These are phyloP conservation scores for Triticum monococcum DNA, from an alignment of 176 grass and related monocot genomes.

Conservation along the genomic window DNA sequence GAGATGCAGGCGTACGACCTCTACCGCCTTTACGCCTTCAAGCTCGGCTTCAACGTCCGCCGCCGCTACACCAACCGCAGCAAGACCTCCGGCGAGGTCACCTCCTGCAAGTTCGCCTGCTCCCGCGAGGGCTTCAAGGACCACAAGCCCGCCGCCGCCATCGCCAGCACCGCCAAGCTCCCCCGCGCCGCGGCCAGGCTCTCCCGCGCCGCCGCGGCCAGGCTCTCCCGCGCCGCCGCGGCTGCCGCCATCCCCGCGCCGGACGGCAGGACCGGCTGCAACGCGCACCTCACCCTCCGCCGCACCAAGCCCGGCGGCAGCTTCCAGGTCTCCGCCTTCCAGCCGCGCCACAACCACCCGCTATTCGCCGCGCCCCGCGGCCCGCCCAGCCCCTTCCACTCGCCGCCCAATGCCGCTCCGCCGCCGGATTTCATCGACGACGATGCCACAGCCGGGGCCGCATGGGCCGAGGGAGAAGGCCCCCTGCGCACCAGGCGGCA, in stretches of 20 bases:
- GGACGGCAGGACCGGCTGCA: constrained; percentile 59
- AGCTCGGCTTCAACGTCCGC: constrained; percentile 52
- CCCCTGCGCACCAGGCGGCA: constrained; percentile 45
- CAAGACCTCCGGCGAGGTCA: constrained; percentile 58
- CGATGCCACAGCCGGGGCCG: background rate
- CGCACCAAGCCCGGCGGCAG: constrained; percentile 38
- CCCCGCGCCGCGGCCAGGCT: too few species aligned
- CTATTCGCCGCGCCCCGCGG: constrained; percentile 28
- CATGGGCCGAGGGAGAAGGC: background rate
- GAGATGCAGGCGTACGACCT: constrained; percentile 61
- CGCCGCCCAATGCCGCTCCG: background rate
- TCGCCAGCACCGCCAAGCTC: background rate
- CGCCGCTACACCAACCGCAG: constrained; percentile 55
- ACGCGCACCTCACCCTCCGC: constrained; percentile 54
- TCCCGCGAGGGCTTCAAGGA: constrained; percentile 47
- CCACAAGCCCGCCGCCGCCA: background rate
- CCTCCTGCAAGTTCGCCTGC: constrained; percentile 58
- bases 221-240: too few species aligned
- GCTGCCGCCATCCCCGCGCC: constrained; percentile 1
- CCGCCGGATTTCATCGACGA: background rate
- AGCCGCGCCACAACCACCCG: constrained; percentile 59
- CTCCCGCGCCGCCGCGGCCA: too few species aligned
- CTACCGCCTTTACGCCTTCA: constrained; percentile 61
- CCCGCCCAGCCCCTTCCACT: constrained; percentile 35
- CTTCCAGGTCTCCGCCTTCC: constrained; percentile 43